Conservation (phyloP, 306 rosid species). For the Sophora flavescens region DNA sequence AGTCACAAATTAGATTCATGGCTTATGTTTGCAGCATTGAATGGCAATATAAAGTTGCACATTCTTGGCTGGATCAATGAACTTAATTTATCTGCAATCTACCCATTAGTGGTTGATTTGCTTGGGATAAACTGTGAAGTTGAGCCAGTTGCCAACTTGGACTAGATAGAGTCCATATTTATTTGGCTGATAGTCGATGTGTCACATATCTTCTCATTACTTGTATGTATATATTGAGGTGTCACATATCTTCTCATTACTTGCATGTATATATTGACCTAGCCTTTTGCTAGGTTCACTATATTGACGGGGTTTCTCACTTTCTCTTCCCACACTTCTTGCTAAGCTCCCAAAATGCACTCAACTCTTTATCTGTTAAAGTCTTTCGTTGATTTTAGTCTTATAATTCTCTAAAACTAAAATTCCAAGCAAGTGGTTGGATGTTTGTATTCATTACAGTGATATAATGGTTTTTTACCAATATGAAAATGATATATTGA, state of each 20-base stretch:
- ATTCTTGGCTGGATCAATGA: not conserved
- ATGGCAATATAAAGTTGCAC: not conserved
- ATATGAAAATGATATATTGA: not conserved
- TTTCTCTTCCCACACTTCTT: not conserved
- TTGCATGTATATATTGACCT: not conserved
- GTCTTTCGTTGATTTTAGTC: not conserved
- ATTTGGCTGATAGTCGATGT: too few species aligned
- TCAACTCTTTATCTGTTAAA: not conserved
- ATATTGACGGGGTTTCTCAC: not conserved
- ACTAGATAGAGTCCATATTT: too few species aligned
- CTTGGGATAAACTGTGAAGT: not conserved
- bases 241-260: too few species aligned
- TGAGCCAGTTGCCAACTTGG: not conserved
- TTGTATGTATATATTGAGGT: too few species aligned
- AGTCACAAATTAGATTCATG: not conserved
- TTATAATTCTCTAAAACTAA: not conserved
- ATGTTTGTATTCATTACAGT: constrained; percentile 13
- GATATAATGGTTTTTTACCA: constrained; percentile 18
- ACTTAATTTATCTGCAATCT: not conserved
- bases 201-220: too few species aligned
- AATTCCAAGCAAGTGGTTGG: not conserved
- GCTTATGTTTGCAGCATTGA: not conserved
- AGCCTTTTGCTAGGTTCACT: not conserved
- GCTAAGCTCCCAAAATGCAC: not conserved
- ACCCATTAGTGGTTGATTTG: not conserved